Evolutionary conservation across 2,329 filamentous ascomycete species (phyloP).

Genomic region (Corniculantispora saksenae): DNA sequence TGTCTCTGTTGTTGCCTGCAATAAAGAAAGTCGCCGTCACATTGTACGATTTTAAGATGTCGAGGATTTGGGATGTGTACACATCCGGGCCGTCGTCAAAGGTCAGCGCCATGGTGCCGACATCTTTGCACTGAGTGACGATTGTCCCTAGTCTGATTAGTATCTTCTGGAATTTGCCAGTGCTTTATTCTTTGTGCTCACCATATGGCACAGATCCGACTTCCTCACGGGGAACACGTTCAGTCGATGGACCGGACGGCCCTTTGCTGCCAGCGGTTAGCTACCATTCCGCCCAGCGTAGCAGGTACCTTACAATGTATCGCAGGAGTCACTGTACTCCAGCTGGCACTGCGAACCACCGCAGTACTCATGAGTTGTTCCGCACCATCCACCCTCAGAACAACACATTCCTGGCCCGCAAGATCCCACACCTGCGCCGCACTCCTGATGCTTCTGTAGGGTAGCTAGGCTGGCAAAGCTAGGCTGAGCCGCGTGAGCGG

Average conservation of each 20-base stretch:
- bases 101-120: constrained; percentile 44
- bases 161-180: background rate
- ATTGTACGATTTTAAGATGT: constrained; percentile 33
- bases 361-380: constrained; percentile 36
- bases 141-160: constrained; percentile 30
- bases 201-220: constrained; percentile 41
- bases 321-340: constrained; percentile 41
- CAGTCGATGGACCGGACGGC: constrained; percentile 35
- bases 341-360: constrained; percentile 41
- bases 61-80: constrained; percentile 44
- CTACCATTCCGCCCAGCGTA: background rate
- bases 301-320: constrained; percentile 38
- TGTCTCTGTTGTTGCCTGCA: constrained; percentile 43
- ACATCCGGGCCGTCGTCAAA: constrained; percentile 49
- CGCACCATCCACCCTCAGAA: constrained; percentile 40
- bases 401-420: constrained; percentile 38
- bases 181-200: constrained; percentile 24
- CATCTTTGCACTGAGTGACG: constrained; percentile 38
- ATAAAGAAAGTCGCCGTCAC: constrained; percentile 46
- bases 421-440: constrained; percentile 37
- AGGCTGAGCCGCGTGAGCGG: background rate
- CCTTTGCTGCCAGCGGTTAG: constrained; percentile 15
- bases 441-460: constrained; percentile 23
- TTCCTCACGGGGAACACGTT: constrained; percentile 31
- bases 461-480: background rate